A percentile compares a stretch with the other conserved stretches of the same genome.
phyloP scores from a whole-genome alignment of 1,139 yeast species.

The Arxiozyma telluris region DNA sequence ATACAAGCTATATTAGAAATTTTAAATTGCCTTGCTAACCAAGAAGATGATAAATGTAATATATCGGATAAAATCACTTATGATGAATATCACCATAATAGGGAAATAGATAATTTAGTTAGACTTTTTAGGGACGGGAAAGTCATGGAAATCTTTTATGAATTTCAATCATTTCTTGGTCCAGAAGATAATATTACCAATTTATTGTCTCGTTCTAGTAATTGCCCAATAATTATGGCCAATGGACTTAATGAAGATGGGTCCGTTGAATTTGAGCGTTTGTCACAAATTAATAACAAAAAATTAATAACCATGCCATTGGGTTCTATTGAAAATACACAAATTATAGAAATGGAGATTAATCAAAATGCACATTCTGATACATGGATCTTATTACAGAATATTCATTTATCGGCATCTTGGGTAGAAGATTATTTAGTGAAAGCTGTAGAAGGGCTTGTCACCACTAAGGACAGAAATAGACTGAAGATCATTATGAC shows the following conservation, averaged over 20 bases:
- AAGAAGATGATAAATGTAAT: not conserved
- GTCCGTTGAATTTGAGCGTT: slow-evolving; percentile 42
- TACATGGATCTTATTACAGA: slow-evolving; percentile 67
- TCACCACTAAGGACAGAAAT: not conserved
- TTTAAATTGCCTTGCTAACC: not conserved
- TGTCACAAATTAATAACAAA: slow-evolving; percentile 32
- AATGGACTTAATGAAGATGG: slow-evolving; percentile 63
- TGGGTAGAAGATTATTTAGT: slow-evolving; percentile 44
- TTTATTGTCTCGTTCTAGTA: slow-evolving; percentile 3
- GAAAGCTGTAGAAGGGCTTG: slow-evolving; percentile 10
- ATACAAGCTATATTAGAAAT: not conserved
- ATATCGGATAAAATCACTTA: not conserved
- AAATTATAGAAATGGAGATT: slow-evolving; percentile 49
- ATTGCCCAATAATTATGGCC: slow-evolving; percentile 38
- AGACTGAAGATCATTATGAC: slow-evolving; percentile 20
- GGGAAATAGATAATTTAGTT: not conserved
- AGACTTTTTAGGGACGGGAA: not conserved
- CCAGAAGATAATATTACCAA: not conserved
- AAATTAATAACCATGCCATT: slow-evolving; percentile 47
- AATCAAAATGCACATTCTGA: slow-evolving; percentile 39
- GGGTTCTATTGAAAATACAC: slow-evolving; percentile 67
- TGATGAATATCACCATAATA: not conserved
- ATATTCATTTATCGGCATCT: slow-evolving; percentile 58
- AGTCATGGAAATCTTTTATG: not conserved
- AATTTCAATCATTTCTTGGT: not conserved